Conservation (phyloP, 768 basidiomycete genomes). For the Boletus pseudopeckii region DNA sequence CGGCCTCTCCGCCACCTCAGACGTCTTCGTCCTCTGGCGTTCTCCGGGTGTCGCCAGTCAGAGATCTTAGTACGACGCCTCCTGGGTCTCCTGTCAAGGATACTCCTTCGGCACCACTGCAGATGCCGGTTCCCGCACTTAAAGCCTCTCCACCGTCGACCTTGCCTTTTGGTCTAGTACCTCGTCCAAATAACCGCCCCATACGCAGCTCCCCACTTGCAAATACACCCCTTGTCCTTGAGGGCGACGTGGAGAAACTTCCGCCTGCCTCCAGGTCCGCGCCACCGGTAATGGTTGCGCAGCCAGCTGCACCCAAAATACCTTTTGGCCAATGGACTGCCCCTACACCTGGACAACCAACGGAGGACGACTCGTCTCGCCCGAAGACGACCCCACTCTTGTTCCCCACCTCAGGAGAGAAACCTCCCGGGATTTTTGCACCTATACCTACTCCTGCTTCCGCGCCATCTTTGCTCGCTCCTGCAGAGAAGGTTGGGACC, state of each 20-base stretch:
- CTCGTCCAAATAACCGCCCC: slow-evolving; percentile 53
- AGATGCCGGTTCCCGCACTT: slow-evolving; percentile 13
- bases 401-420: slow-evolving; percentile 19
- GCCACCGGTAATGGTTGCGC: slow-evolving; percentile 24
- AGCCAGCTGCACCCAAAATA: slow-evolving; percentile 39
- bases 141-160: slow-evolving; percentile 16
- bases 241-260: slow-evolving; percentile 27
- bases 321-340: slow-evolving; percentile 34
- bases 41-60: slow-evolving; percentile 29
- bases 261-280: slow-evolving; percentile 17
- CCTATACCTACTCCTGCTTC: slow-evolving; percentile 1
- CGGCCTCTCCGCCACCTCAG: slow-evolving; percentile 32
- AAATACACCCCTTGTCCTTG: slow-evolving; percentile 47
- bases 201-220: slow-evolving; percentile 77
- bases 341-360: slow-evolving; percentile 11
- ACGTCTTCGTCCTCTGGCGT: slow-evolving; percentile 19
- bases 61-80: slow-evolving; percentile 56
- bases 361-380: slow-evolving; percentile 28
- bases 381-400: slow-evolving; percentile 51
- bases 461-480: background rate
- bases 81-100: slow-evolving; percentile 59
- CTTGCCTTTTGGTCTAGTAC: slow-evolving; percentile 44
- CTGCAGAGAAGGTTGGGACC: background rate
- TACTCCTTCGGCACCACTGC: slow-evolving; percentile 17
- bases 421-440: slow-evolving; percentile 7